Base-by-base conservation (phyloP, 2,329 filamentous ascomycete genomes). In the Fusarium devonianum region DNA sequence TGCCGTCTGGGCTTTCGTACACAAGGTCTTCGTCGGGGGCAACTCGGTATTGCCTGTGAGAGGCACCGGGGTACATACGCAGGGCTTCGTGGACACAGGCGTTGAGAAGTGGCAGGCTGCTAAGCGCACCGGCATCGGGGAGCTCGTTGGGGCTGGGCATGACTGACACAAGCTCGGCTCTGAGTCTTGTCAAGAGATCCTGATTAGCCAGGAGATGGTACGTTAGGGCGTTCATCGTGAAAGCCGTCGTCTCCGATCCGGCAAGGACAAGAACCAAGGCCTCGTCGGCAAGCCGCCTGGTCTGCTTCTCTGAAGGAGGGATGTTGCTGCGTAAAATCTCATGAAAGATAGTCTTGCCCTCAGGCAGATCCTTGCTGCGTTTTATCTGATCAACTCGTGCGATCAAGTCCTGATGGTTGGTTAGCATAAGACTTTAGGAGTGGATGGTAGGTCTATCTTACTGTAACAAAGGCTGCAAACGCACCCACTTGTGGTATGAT, bases 51-150 rank as follows among this genome's bases (percentile, higher is more conserved):
- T 61, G 69, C 44, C 56, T 53, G 61, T 30, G 65, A 28, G 60
- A 56, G 1, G 73, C 68, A 1, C 71, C 73, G 7, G 73, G 75
- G 12, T 73, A 71, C 3, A 79, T 42, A 4, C 77, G 71, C 7
- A 78, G 51, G 0, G 69, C 59, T 51, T 77, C 74, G 23, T 66
- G 61, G 7, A 76, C 67, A 9, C 71, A 54, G 1, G 72, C 74
- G 4, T 70, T 68, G 4, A 80, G 65, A 38, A 71, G 75, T 0
- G 70, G 68, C 2, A 76, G 45, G 22, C 60, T 51, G 38, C 72
- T 67, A 10, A 74, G 53, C 6, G 64, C 56, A 8, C 37, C 28
- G 47, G 59, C 69, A 30, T 55, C 39, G 5, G 49, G 44, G 7
- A 33, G 50, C 17, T 54, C 23, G 5, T 32, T 40, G 3, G 36